phyloP scores from a whole-genome alignment of 2,329 filamentous ascomycete genomes.

The Sclerotinia spermophila region DNA sequence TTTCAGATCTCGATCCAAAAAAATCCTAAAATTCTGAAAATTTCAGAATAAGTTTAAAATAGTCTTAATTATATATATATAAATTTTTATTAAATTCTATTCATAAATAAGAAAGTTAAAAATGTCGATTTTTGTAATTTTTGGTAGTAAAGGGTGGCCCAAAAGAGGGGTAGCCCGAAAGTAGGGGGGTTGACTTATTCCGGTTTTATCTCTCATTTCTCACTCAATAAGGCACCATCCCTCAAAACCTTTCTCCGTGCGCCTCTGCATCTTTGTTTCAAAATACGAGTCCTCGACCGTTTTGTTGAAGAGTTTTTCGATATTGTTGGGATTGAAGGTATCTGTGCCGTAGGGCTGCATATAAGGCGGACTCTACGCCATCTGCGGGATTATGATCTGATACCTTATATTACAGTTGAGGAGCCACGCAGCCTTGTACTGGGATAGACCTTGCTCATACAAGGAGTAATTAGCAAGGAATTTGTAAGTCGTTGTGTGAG shows the following conservation, averaged over 20 bases:
- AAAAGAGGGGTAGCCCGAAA: conserved; percentile 4
- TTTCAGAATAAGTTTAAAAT: no score
- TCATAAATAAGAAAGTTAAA: no score
- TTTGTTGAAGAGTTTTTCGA: background rate
- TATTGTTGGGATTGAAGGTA: background rate
- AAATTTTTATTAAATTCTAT: no score
- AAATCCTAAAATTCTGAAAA: no score
- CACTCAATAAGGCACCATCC: background rate
- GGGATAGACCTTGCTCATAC: no score
- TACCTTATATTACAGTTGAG: no score
- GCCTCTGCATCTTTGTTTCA: background rate
- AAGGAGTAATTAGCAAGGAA: background rate
- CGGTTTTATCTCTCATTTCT: background rate
- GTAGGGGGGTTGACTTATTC: no score
- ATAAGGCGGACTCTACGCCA: background rate
- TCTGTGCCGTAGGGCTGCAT: conserved; percentile 4
- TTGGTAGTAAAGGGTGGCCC: background rate
- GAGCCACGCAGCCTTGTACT: background rate
- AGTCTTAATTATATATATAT: no score
- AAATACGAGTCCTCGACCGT: background rate
- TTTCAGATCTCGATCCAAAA: no score
- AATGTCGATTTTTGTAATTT: no score
- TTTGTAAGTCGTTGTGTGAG: background rate
- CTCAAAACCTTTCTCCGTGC: background rate
- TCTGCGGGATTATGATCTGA: background rate